phyloP scores from a whole-genome alignment of 768 basidiomycete genomes.

The Kondoa subrosea region DNA sequence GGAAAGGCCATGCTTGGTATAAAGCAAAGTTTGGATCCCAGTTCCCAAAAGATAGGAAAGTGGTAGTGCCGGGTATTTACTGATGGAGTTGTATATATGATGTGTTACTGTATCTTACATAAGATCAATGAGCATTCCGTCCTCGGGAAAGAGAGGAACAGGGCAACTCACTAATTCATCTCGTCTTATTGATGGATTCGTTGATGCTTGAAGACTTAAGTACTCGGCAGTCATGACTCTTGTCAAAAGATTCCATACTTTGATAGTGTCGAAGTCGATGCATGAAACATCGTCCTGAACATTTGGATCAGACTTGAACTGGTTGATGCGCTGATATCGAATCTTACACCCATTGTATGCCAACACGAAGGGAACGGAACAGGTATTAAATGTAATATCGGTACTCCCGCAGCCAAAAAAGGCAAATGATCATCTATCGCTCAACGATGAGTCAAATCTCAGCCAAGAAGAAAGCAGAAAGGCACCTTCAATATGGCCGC shows the following conservation, averaged over 20 bases:
- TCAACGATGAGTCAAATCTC: neutral
- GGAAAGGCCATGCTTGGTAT: constrained; percentile 74
- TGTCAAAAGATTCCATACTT: constrained; percentile 73
- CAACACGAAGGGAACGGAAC: constrained; percentile 77
- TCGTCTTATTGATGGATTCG: neutral
- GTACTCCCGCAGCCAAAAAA: constrained; percentile 66
- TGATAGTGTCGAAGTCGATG: constrained; percentile 66
- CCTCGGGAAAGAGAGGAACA: no score
- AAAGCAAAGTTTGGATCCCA: constrained; percentile 48
- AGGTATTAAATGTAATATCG: constrained; percentile 73
- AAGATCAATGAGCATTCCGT: neutral
- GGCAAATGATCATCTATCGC: constrained; percentile 88
- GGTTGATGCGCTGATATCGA: constrained; percentile 1
- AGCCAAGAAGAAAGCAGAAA: constrained; percentile 31
- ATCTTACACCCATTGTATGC: constrained; percentile 57
- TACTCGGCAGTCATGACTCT: constrained; percentile 83
- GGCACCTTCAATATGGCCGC: constrained; percentile 14
- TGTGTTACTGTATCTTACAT: neutral
- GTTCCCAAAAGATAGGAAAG: constrained; percentile 61
- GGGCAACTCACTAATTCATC: constrained; percentile 19
- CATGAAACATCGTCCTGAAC: constrained; percentile 72
- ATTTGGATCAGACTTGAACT: constrained; percentile 1
- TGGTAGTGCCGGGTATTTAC: constrained; percentile 61
- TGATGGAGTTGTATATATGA: constrained; percentile 27
- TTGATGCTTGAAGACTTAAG: constrained; percentile 39